These are phyloP conservation scores for Rhizopus arrhizus DNA, from an alignment of 371 early-diverging fungal species.

Conservation along the genomic window DNA sequence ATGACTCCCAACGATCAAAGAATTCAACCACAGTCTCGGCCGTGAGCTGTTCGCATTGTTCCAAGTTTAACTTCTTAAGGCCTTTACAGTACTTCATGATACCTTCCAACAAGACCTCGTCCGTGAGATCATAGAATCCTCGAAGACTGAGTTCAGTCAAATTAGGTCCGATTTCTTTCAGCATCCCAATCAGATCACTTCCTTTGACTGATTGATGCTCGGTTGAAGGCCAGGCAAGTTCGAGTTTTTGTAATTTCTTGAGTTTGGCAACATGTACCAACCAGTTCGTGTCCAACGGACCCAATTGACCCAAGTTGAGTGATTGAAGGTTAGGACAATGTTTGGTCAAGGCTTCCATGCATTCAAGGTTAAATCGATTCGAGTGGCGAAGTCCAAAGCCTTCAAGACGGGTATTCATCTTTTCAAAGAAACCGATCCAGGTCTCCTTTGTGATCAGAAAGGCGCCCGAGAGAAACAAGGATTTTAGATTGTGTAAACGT, in stretches of 20 bases:
- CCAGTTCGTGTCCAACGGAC: constrained; percentile 56
- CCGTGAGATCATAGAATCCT: constrained; percentile 54
- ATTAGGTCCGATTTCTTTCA: constrained; percentile 13
- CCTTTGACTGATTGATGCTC: constrained; percentile 3
- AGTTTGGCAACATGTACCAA: constrained; percentile 41
- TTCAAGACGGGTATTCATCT: constrained; percentile 53
- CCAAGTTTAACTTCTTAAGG: constrained; percentile 58
- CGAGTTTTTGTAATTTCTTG: constrained; percentile 42
- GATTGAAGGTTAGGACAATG: constrained; percentile 58
- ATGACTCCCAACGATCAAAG: constrained; percentile 53
- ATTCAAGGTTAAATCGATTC: constrained; percentile 56
- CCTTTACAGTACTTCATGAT: constrained; percentile 56
- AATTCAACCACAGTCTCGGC: constrained; percentile 60
- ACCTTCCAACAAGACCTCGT: constrained; percentile 58
- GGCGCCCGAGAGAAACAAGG: constrained; percentile 72
- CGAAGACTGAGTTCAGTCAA: constrained; percentile 61
- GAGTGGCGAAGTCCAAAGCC: constrained; percentile 63
- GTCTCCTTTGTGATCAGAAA: constrained; percentile 66
- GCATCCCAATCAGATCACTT: constrained; percentile 10
- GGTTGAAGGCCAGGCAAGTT: constrained; percentile 52
- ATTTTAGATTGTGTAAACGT: constrained; percentile 52
- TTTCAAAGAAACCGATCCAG: constrained; percentile 65
- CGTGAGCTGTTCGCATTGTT: constrained; percentile 59
- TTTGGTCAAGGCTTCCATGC: constrained; percentile 57
- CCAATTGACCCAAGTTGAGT: constrained; percentile 62